These are phyloP conservation scores for Tolypocladium inflatum DNA, from an alignment of 2,329 filamentous ascomycete species.

Conservation along the genomic window DNA sequence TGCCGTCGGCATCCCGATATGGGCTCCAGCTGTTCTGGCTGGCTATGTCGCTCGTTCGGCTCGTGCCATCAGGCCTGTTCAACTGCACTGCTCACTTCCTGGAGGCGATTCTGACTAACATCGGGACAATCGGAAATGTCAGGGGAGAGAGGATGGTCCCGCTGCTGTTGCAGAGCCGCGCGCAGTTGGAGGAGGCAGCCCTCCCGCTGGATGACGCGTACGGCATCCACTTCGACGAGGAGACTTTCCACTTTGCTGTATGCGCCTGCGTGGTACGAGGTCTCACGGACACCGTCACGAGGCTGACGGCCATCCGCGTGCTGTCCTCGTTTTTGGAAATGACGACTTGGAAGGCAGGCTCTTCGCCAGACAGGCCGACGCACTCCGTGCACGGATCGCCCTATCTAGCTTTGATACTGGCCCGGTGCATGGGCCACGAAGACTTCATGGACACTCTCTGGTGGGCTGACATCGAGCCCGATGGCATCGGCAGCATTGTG, in stretches of 20 bases:
- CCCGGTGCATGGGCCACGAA: conserved; percentile 45
- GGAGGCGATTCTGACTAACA: conserved; percentile 55
- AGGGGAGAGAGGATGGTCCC: conserved; percentile 49
- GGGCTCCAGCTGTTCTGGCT: conserved; percentile 63
- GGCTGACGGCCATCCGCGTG: conserved; percentile 47
- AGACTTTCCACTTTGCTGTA: conserved; percentile 59
- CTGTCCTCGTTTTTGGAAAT: conserved; percentile 48
- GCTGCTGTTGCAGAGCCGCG: conserved; percentile 50
- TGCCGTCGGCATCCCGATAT: conserved; percentile 57
- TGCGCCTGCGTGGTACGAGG: conserved; percentile 56
- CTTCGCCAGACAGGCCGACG: conserved; percentile 2
- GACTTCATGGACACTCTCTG: conserved; percentile 55
- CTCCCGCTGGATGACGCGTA: conserved; percentile 54
- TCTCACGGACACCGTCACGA: conserved; percentile 52
- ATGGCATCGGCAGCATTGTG: conserved; percentile 17
- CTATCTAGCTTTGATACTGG: conserved; percentile 51
- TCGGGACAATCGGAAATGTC: conserved; percentile 50
- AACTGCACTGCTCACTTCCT: conserved; percentile 57
- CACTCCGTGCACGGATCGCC: conserved; percentile 32
- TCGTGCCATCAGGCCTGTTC: conserved; percentile 53
- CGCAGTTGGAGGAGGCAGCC: conserved; percentile 52
- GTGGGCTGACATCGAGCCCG: conserved; percentile 44
- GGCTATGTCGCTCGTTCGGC: conserved; percentile 54
- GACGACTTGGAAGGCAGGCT: conserved; percentile 13
- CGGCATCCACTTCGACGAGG: conserved; percentile 52